Evolutionary conservation across 768 basidiomycete species (phyloP), one percentile per base, ranked within the genome.

Genomic region (Mycena venus): DNA sequence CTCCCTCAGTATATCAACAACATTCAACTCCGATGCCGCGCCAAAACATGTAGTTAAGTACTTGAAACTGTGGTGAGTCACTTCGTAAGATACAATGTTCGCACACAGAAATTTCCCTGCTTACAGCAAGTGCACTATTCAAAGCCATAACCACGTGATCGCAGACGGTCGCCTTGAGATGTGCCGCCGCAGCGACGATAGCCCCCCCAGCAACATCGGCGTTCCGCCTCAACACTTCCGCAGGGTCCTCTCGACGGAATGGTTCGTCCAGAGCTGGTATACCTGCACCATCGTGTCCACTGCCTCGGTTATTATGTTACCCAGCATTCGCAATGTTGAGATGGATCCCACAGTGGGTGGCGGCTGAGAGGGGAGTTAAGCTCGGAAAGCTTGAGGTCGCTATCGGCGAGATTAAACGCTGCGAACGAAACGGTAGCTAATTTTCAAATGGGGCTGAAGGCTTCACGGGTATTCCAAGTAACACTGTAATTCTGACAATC

Each of bases 1-100:
- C 27, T 79, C 80, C 0, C 80, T 73, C 15, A 84, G 69, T 4
- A 83, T 78, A 55, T 82, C 81, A 17, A 71, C 76, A 15, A 81
- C 77, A 53, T 82, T 79, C 0, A 79, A 62, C 38, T 81, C 79
- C 29, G 79, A 68, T 14, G 73, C 67, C 15, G 38, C 51, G 19
- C 73, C 51, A 8, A 74, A 67, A 34, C 60, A 68, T 4, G 67
- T n/a, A 0, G 73, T n/a, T n/a, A n/a, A n/a, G 56, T 7, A 74
- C 23, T 27, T 63, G 53, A 27, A 68, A 74, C 73, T 74, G 34
- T 40, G 10, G 19, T n/a, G 4, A 51, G 12, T 3, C 23, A 40
- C n/a, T n/a, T n/a, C n/a, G n/a, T n/a, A n/a, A n/a, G n/a, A n/a
- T n/a, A n/a, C n/a, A n/a, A n/a, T n/a, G n/a, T n/a, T n/a, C n/a